These are phyloP conservation scores for Peltaster fructicola DNA, from an alignment of 2,329 filamentous ascomycete genomes.

Conservation along the genomic window DNA sequence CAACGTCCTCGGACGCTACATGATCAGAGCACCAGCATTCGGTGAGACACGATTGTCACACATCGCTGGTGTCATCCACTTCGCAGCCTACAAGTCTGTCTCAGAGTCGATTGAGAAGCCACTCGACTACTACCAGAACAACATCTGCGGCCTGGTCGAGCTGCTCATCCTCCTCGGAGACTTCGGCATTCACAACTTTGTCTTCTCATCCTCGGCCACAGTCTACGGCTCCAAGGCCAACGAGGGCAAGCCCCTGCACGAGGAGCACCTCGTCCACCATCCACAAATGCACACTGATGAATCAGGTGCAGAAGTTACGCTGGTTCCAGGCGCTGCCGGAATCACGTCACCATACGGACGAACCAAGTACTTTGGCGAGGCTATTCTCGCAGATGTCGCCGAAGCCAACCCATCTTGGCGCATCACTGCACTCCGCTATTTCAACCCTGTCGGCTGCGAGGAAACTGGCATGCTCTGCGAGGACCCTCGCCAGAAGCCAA, in stretches of 20 bases:
- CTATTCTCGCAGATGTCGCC: constrained; percentile 45
- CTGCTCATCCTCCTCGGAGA: constrained; percentile 39
- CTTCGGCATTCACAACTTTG: constrained; percentile 45
- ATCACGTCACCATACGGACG: constrained; percentile 49
- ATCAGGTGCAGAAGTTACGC: constrained; percentile 23
- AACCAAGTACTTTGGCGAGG: constrained; percentile 51
- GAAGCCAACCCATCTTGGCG: constrained; percentile 43
- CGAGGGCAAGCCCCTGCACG: constrained; percentile 9
- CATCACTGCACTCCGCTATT: constrained; percentile 47
- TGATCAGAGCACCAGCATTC: constrained; percentile 15
- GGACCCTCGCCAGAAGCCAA: constrained; percentile 42
- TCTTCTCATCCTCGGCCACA: constrained; percentile 51
- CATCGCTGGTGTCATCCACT: constrained; percentile 50
- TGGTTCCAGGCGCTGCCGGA: constrained; percentile 33
- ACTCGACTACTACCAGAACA: constrained; percentile 49
- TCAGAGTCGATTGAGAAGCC: constrained; percentile 44
- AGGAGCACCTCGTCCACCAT: constrained; percentile 12
- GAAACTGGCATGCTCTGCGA: constrained; percentile 46
- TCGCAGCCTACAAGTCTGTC: constrained; percentile 50
- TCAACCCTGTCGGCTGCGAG: constrained; percentile 51
- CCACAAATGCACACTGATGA: constrained; percentile 26
- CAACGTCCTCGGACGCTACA: constrained; percentile 27
- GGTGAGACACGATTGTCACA: no score
- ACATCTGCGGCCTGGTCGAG: constrained; percentile 45
- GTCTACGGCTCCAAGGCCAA: constrained; percentile 37